Percentiles rank a stretch among this genome's conserved stretches.
Evolutionary conservation across 352 stramenopile species (phyloP).

Genomic region (Halophytophthora batemanensis): DNA sequence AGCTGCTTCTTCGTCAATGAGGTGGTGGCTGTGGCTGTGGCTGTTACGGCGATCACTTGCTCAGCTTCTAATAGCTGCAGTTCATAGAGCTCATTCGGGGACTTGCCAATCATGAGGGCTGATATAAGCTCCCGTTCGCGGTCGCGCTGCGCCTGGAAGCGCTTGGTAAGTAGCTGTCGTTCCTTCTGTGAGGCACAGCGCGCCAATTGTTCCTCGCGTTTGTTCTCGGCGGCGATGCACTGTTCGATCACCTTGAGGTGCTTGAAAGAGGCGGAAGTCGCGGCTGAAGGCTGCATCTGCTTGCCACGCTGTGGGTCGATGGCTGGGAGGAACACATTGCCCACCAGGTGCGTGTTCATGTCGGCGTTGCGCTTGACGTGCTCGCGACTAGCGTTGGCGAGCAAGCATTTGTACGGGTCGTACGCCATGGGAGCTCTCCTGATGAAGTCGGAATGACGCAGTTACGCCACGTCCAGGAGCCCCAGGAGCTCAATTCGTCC

Average conservation of each 20-base stretch:
- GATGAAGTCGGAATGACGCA: too few species aligned
- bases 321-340: conserved; percentile 62
- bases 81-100: conserved; percentile 15
- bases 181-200: conserved; percentile 48
- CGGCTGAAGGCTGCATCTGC: conserved; percentile 1
- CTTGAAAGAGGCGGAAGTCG: conserved; percentile 33
- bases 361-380: conserved; percentile 38
- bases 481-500: too few species aligned
- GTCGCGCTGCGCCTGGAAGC: conserved; percentile 53
- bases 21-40: too few species aligned
- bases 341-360: conserved; percentile 44
- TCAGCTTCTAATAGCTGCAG: conserved; percentile 36
- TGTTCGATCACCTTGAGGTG: conserved; percentile 73
- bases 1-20: conserved; percentile 10
- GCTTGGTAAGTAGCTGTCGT: conserved; percentile 42
- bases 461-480: too few species aligned
- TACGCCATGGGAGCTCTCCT: conserved; percentile 29
- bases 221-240: conserved; percentile 70
- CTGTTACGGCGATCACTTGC: conserved; percentile 2
- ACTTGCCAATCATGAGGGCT: conserved; percentile 46
- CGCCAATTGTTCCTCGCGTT: conserved; percentile 52
- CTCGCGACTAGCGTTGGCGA: conserved; percentile 40
- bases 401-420: conserved; percentile 49
- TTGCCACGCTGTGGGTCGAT: conserved; percentile 31
- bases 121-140: conserved; percentile 58